phyloP scores from a whole-genome alignment of 768 basidiomycete species.

The Phaeotremella skinneri region DNA sequence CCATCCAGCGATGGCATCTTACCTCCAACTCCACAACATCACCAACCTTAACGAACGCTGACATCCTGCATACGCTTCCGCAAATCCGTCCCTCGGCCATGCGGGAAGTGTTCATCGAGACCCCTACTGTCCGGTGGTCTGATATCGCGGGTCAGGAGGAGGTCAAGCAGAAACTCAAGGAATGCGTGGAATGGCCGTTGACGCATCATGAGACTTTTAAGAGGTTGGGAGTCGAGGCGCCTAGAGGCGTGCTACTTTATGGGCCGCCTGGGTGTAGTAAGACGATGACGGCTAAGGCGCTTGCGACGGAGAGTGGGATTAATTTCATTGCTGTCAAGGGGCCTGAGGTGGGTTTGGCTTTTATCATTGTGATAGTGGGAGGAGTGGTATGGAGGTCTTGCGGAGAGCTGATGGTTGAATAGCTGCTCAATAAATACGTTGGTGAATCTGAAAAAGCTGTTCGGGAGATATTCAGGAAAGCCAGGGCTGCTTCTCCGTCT shows the following conservation, averaged over 20 bases:
- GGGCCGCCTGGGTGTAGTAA: conserved; percentile 98
- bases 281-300: conserved; percentile 85
- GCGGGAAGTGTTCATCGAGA: conserved; percentile 86
- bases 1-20: conserved; percentile 78
- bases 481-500: conserved; percentile 86
- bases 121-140: conserved; percentile 73
- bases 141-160: conserved; percentile 84
- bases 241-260: conserved; percentile 85
- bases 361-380: not conserved
- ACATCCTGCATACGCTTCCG: conserved; percentile 71
- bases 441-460: conserved; percentile 96
- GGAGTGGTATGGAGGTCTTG: not conserved
- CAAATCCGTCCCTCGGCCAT: conserved; percentile 86
- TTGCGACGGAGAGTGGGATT: conserved; percentile 88
- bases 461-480: conserved; percentile 92
- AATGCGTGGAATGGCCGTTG: conserved; percentile 94
- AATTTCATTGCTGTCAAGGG: conserved; percentile 98
- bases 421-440: conserved; percentile 95
- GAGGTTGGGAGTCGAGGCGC: conserved; percentile 80
- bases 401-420: conserved; percentile 3
- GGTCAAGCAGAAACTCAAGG: conserved; percentile 79
- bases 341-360: conserved; percentile 68
- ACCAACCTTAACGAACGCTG: conserved; percentile 57
- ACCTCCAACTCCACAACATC: conserved; percentile 10
- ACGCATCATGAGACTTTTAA: conserved; percentile 80